Evolutionary conservation across 1,284 basidiomycete genomes (phyloP), one percentile per base, ranked within the genome.

Genomic region (Austroboletus niveus): DNA sequence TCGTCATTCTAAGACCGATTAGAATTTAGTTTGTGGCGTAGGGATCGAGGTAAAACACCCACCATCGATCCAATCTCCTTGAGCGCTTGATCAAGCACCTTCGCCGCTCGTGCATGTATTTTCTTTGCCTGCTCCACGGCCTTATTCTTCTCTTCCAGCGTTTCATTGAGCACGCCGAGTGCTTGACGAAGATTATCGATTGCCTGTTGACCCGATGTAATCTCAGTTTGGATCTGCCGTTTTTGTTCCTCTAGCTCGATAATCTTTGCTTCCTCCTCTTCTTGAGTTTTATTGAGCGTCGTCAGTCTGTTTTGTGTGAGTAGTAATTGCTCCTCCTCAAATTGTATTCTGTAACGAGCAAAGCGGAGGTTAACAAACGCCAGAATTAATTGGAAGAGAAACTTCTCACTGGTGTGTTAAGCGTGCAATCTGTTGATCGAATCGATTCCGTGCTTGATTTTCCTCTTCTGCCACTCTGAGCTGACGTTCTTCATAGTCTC

Each of bases 401-500:
- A 76, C 87, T 2, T 75, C 88, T 52, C 67, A 94, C 92, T 94
- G 92, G 70, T 97, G 92, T 4, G 80, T 85, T 46, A 98, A 74
- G 20, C 95, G 81, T 3, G 91, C 88, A 51, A 95, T 88, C 68
- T 98, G 94, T 11, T 87, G 89, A 56, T 94, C 87, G 64, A 86
- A 97, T 48, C 88, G 80, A 57, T 95, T 73, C 51, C 92, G 76
- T 3, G 91, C 92, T 59, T 92, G 91, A 63, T 82, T 90, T 69
- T 94, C 93, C 60, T 91, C 87, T 65, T 93, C 85, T 1, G 91
- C 91, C 22, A 91, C 80, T 66, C 88, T 91, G 31, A 98, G 77
- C 64, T 98, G 94, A 17, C 90, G 83, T 65, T 93, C 89, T 71
- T 99, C 96, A 68, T 98, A 99, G 57, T 97, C 93, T 41, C 96